Base-by-base conservation (phyloP, 1,139 yeast genomes). In the Kurtzmaniella quercitrusa region DNA sequence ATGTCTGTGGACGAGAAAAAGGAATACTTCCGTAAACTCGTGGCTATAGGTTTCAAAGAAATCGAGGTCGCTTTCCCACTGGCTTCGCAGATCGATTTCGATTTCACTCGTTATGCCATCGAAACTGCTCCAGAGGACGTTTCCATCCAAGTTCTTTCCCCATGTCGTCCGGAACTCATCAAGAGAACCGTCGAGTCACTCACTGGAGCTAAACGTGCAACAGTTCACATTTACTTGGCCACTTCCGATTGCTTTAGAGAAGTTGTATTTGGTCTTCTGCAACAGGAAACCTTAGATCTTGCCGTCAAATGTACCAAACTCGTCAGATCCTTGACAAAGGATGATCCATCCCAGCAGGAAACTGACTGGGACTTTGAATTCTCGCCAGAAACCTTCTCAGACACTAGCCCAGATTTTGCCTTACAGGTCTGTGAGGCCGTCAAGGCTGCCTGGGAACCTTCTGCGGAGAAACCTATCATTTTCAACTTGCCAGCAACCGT, bases 401-500 rank as follows among this genome's bases (percentile, higher is more conserved):
- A 91, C 62, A 86, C 97, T 23, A 84, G 88, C 38, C 76, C 84
- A 17, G 95, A 87, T 42, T 91, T 78, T 58, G 91, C 94, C 12
- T 71, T 93, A 14, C 78, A 83, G 57, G 82, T 93, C 41, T 88
- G 97, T 67, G 96, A 91, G 61, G 96, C 96, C n/a, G 98, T 93
- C 39, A 88, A 88, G 66, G 71, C 71, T 22, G 97, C 93, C 7
- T 93, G 98, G 98, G 89, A 72, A 47, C 98, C 98, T 42, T 66
- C 87, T 5, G 82, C 53, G 26, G 93, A 86, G 46, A 76, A 79
- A 51, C 96, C 96, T 47, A 88, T 93, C 54, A 88, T 93, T 53
- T 91, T 93, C 76, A 93, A 93, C 70, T 76, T 93, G 55, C 98
- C 98, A 9, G 98, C 98, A 36, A 93, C 98, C n/a, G 98, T 93